phyloP scores from a whole-genome alignment of 257 asterid species.

The Cruciata laevipes region DNA sequence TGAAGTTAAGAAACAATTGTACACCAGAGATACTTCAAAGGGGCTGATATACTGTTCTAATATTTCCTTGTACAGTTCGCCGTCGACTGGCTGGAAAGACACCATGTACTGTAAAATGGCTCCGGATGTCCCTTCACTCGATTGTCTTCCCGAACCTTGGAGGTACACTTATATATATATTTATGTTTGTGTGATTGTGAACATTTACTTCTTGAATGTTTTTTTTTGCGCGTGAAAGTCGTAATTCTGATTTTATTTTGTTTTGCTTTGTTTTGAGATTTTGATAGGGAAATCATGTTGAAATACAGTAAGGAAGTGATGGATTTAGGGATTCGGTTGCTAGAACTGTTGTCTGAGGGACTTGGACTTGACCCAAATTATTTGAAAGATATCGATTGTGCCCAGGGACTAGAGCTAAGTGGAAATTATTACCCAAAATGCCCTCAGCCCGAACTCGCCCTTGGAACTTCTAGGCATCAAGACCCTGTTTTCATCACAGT shows the following conservation, averaged over 20 bases:
- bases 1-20: slow-evolving; percentile 2
- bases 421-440: slow-evolving; percentile 64
- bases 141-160: slow-evolving; percentile 31
- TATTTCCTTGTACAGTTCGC: slow-evolving; percentile 30
- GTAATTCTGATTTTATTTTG: too few relatives aligned
- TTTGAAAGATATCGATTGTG: slow-evolving; percentile 39
- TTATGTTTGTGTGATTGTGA: too few relatives aligned
- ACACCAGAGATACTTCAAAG: slow-evolving; percentile 20
- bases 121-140: slow-evolving; percentile 25
- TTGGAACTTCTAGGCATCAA: background rate
- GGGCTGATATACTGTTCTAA: slow-evolving; percentile 35
- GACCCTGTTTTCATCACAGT: slow-evolving; percentile 20
- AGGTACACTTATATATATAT: slow-evolving; percentile 8
- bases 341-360: slow-evolving; percentile 50
- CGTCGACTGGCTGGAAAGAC: slow-evolving; percentile 40
- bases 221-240: too few relatives aligned
- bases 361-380: slow-evolving; percentile 41
- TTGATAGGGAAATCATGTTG: background rate
- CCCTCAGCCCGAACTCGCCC: slow-evolving; percentile 56
- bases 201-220: too few relatives aligned
- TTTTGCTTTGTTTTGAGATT: background rate
- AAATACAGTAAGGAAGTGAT: slow-evolving; percentile 19
- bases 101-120: slow-evolving; percentile 27
- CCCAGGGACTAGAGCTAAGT: slow-evolving; percentile 33
- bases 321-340: slow-evolving; percentile 35